Conservation (phyloP, 495 filamentous ascomycete genomes). For the Daldinia grandis region DNA sequence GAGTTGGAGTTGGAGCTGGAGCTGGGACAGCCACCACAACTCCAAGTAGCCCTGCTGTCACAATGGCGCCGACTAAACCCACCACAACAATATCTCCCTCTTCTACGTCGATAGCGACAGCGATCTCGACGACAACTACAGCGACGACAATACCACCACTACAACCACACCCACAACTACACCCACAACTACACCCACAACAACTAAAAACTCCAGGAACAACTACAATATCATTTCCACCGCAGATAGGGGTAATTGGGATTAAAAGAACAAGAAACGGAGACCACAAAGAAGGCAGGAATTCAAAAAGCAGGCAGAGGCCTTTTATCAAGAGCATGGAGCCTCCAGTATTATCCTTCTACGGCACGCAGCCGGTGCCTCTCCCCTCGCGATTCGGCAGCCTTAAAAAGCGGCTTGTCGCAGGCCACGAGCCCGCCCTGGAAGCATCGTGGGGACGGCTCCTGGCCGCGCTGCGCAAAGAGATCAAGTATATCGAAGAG, state of each 20-base stretch:
- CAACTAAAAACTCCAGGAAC: neutral
- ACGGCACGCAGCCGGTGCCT: constrained; percentile 73
- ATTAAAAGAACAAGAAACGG: constrained; percentile 44
- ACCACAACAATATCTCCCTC: constrained; percentile 21
- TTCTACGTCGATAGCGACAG: constrained; percentile 23
- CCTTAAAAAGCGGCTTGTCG: constrained; percentile 72
- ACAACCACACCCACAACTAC: no score
- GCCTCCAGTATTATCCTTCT: constrained; percentile 82
- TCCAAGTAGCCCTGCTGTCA: neutral
- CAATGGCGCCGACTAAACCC: constrained; percentile 36
- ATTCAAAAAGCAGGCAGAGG: constrained; percentile 44
- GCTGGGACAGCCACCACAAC: constrained; percentile 23
- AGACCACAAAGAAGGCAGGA: constrained; percentile 44
- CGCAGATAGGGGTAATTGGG: constrained; percentile 38
- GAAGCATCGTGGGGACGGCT: constrained; percentile 77
- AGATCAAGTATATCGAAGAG: constrained; percentile 63
- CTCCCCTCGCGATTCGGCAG: constrained; percentile 80
- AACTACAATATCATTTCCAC: constrained; percentile 8
- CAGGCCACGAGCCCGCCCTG: constrained; percentile 71
- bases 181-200: no score
- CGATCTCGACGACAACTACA: constrained; percentile 15
- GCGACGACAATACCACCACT: neutral
- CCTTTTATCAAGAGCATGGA: constrained; percentile 59
- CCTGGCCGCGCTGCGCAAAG: constrained; percentile 64
- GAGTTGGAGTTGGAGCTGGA: neutral